A percentile compares a stretch with the other conserved stretches of the same genome.
Evolutionary conservation across 768 basidiomycete species (phyloP).

Genomic region (Rhodotorula toruloides): DNA sequence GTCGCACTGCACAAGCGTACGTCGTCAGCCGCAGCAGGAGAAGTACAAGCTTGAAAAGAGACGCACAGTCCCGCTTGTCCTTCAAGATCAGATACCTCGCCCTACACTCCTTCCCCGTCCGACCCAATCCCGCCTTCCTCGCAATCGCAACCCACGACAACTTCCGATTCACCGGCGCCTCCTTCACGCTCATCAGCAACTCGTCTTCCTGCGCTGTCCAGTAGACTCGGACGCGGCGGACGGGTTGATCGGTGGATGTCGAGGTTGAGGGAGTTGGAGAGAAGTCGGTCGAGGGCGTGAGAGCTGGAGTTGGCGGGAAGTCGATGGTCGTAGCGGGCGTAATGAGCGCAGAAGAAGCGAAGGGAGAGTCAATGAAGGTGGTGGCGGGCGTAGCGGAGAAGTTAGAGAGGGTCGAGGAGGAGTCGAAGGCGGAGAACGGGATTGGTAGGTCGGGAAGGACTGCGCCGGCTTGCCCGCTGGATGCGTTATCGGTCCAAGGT

Average conservation of each 20-base stretch:
- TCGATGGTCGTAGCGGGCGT: too few relatives aligned
- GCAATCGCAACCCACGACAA: not conserved
- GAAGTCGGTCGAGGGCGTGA: too few relatives aligned
- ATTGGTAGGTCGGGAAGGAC: too few relatives aligned
- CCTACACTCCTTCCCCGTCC: not conserved
- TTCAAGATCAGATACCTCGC: not conserved
- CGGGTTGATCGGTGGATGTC: not conserved
- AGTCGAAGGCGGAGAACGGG: too few relatives aligned
- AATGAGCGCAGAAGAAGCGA: too few relatives aligned
- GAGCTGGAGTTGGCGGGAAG: not conserved
- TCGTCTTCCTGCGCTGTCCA: not conserved
- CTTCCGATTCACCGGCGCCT: not conserved
- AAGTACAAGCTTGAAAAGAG: not conserved
- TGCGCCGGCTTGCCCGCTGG: too few relatives aligned
- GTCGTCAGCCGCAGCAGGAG: not conserved
- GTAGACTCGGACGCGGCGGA: not conserved
- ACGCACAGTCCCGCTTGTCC: constrained; percentile 5
- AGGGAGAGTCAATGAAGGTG: too few relatives aligned
- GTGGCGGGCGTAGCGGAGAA: too few relatives aligned
- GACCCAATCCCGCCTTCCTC: not conserved
- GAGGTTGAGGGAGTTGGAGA: too few relatives aligned
- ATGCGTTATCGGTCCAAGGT: too few relatives aligned
- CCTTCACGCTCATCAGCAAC: not conserved
- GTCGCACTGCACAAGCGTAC: not conserved
- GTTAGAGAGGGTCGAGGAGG: too few relatives aligned